phyloP scores from a whole-genome alignment of 1,139 yeast genomes.

The Kurtzmaniella quercitrusa region DNA sequence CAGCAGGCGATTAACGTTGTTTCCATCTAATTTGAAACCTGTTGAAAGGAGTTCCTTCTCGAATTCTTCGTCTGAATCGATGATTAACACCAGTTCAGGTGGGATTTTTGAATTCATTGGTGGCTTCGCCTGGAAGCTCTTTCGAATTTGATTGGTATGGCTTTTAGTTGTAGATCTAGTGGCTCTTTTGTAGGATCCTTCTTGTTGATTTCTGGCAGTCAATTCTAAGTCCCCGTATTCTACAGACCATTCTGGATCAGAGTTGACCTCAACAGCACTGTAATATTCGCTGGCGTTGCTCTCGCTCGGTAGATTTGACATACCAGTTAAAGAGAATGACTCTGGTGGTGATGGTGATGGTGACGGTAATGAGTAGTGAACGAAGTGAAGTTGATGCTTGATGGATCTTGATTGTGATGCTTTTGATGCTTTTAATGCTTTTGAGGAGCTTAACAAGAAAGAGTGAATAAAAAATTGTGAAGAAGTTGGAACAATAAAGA shows the following conservation, averaged over 20 bases:
- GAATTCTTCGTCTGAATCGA: constrained; percentile 4
- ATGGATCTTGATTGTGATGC: no score
- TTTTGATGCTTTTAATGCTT: no score
- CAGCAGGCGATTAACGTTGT: background rate
- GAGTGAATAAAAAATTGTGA: no score
- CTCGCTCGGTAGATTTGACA: constrained; percentile 1
- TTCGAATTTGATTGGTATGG: background rate
- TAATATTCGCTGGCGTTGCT: constrained; percentile 6
- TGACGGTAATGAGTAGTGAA: no score
- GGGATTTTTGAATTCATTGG: background rate
- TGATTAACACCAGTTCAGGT: background rate
- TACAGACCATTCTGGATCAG: background rate
- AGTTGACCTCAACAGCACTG: constrained; percentile 5
- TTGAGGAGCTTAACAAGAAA: no score
- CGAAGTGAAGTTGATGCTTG: no score
- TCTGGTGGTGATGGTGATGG: no score
- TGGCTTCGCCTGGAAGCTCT: background rate
- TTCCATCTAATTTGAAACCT: constrained; percentile 4
- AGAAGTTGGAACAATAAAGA: no score
- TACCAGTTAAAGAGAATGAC: no score
- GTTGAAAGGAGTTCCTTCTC: constrained; percentile 4
- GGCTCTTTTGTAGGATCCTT: background rate
- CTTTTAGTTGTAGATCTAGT: background rate
- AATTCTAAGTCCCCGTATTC: background rate
- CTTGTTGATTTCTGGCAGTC: no score